Conservation (phyloP, 2,329 filamentous ascomycete genomes). For the Alternaria panax region DNA sequence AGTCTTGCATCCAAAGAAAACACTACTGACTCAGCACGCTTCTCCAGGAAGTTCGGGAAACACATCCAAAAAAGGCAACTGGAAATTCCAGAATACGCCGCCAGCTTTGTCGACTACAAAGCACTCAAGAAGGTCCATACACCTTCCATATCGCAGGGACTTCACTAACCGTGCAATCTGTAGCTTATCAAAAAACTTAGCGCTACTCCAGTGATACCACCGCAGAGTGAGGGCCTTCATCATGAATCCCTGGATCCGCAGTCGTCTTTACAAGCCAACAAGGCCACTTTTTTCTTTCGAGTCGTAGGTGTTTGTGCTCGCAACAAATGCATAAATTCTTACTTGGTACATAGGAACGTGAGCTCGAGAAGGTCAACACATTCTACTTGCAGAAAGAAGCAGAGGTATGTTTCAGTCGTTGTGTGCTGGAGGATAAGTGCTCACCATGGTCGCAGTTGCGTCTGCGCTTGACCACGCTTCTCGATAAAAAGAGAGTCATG, state of each 20-base stretch:
- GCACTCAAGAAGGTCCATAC: conserved; percentile 88
- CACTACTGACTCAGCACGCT: conserved; percentile 48
- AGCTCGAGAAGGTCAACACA: conserved; percentile 97
- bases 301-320: conserved; percentile 66
- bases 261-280: conserved; percentile 91
- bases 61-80: conserved; percentile 99
- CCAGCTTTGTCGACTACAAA: conserved; percentile 99
- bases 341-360: conserved; percentile 73
- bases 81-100: conserved; percentile 98
- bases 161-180: conserved; percentile 24
- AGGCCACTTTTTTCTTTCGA: conserved; percentile 98
- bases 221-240: conserved; percentile 69
- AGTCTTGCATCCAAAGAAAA: conserved; percentile 49
- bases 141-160: conserved; percentile 1
- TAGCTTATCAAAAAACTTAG: conserved; percentile 99
- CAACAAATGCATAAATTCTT: conserved; percentile 7
- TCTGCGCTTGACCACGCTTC: conserved; percentile 85
- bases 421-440: conserved; percentile 11
- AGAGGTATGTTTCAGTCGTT: conserved; percentile 69
- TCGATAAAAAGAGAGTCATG: conserved; percentile 93
- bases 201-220: conserved; percentile 81
- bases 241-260: conserved; percentile 73
- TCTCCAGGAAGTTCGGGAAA: conserved; percentile 96
- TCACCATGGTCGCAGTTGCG: conserved; percentile 73
- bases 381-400: conserved; percentile 98